A percentile compares a stretch with the other conserved stretches of the same genome.
phyloP scores from a whole-genome alignment of 176 grass and related monocot genomes.

The Paspalum notatum region DNA sequence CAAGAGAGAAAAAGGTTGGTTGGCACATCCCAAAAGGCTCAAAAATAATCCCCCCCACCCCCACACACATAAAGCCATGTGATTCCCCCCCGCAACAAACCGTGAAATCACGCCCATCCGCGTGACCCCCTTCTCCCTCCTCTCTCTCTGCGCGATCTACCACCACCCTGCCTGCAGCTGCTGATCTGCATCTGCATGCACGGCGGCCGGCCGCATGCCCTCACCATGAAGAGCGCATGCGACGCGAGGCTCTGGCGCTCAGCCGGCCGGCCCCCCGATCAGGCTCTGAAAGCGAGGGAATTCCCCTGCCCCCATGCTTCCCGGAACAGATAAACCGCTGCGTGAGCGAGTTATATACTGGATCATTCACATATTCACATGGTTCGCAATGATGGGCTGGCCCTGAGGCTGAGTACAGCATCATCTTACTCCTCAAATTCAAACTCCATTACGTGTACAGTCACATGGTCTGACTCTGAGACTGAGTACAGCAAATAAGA shows the following conservation, averaged over 20 bases:
- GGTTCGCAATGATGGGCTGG: conserved; percentile 55
- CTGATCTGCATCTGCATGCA: neutral
- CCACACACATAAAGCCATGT: conserved; percentile 23
- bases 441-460: too few species aligned
- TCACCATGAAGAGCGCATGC: too few species aligned
- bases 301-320: too few species aligned
- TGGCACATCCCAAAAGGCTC: conserved; percentile 18
- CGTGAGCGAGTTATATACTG: conserved; percentile 18
- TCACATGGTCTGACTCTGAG: too few species aligned
- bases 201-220: too few species aligned
- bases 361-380: conserved; percentile 54
- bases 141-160: neutral
- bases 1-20: conserved; percentile 42
- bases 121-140: neutral
- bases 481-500: too few species aligned
- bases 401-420: too few species aligned
- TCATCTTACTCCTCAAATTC: too few species aligned
- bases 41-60: conserved; percentile 41
- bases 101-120: conserved; percentile 29
- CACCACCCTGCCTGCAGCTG: neutral
- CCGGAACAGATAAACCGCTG: too few species aligned
- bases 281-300: conserved; percentile 30
- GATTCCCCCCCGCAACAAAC: conserved; percentile 20
- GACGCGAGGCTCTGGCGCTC: too few species aligned
- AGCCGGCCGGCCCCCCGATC: conserved; percentile 27